A percentile compares a stretch with the other conserved stretches of the same genome.
Evolutionary conservation across 208 protist genomes (phyloP).

Genomic region (Trypanosoma rangeli): DNA sequence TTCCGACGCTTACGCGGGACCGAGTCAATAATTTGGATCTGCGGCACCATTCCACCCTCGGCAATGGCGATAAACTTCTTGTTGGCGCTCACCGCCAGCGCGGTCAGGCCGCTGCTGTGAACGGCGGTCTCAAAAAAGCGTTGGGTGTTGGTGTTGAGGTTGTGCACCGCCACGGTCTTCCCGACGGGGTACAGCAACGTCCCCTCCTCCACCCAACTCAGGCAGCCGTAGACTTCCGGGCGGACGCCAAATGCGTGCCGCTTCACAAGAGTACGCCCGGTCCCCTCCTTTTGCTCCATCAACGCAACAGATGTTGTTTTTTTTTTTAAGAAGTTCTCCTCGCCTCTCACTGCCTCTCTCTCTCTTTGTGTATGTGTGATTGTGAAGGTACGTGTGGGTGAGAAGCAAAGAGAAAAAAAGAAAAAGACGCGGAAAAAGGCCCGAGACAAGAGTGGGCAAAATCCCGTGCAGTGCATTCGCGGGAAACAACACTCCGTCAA

Average conservation of each 20-base stretch:
- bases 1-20: conserved; percentile 86
- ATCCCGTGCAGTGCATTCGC: not conserved
- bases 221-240: conserved; percentile 56
- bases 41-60: conserved; percentile 66
- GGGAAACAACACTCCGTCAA: not conserved
- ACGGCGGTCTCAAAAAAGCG: conserved; percentile 77
- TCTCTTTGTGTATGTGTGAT: not conserved
- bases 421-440: too few species aligned
- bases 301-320: too few species aligned
- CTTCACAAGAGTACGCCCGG: conserved; percentile 56
- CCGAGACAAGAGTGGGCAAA: not conserved
- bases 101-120: conserved; percentile 83
- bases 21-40: conserved; percentile 89
- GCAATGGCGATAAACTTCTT: conserved; percentile 95
- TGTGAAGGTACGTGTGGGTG: not conserved
- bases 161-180: conserved; percentile 80
- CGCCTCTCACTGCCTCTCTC: not conserved
- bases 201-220: conserved; percentile 85
- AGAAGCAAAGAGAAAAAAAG: not conserved
- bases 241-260: conserved; percentile 83
- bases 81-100: conserved; percentile 90
- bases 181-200: conserved; percentile 89
- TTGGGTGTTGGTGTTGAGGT: conserved; percentile 75
- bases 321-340: conserved; percentile 1
- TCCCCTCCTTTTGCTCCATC: conserved; percentile 18